Percentiles rank a stretch among this genome's conserved stretches.
phyloP scores from a whole-genome alignment of 495 filamentous ascomycete genomes.

The Bacidia gigantensis region DNA sequence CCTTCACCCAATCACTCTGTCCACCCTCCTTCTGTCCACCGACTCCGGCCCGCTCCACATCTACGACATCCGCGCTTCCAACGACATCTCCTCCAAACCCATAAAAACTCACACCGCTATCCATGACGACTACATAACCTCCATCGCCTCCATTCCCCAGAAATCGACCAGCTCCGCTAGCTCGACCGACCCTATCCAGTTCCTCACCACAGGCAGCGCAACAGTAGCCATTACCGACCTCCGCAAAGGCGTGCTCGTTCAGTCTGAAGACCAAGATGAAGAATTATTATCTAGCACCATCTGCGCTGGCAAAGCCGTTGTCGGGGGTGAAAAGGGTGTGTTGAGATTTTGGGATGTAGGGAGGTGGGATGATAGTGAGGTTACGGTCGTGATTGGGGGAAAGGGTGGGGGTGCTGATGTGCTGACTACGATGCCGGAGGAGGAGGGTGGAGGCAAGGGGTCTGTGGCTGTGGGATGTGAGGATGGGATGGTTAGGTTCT shows the following conservation, averaged over 20 bases:
- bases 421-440: conserved; percentile 48
- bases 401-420: conserved; percentile 49
- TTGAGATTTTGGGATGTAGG: conserved; percentile 89
- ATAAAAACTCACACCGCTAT: conserved; percentile 61
- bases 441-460: conserved; percentile 39
- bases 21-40: conserved; percentile 79
- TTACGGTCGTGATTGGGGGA: conserved; percentile 59
- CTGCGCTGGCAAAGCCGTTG: conserved; percentile 65
- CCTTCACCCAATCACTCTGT: conserved; percentile 62
- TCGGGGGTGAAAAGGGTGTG: conserved; percentile 67
- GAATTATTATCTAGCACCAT: conserved; percentile 70
- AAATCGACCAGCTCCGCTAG: conserved; percentile 36
- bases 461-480: conserved; percentile 62
- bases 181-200: conserved; percentile 76
- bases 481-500: conserved; percentile 43
- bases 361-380: conserved; percentile 86
- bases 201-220: conserved; percentile 79
- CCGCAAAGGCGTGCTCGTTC: conserved; percentile 63
- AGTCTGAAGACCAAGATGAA: conserved; percentile 87
- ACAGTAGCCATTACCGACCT: conserved; percentile 83
- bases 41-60: conserved; percentile 82
- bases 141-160: conserved; percentile 62
- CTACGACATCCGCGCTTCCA: conserved; percentile 49
- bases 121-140: conserved; percentile 87
- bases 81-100: conserved; percentile 31